phyloP scores from a whole-genome alignment of 2,329 filamentous ascomycete genomes.

The Cladosporium sp. region DNA sequence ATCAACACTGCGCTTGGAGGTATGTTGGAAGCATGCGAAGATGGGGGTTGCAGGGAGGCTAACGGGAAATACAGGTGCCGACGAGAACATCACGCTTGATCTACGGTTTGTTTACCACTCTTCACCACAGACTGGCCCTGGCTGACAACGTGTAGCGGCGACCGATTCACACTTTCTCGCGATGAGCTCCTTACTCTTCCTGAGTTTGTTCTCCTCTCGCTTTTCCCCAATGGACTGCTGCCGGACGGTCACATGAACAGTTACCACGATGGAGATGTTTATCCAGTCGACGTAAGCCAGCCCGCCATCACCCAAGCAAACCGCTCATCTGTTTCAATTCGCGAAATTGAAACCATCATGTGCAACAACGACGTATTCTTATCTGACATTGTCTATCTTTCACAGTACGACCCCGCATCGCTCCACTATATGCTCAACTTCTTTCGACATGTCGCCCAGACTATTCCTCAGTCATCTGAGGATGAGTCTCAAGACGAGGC shows the following conservation, averaged over 20 bases:
- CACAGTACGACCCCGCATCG: slow-evolving; percentile 90
- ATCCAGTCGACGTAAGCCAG: slow-evolving; percentile 84
- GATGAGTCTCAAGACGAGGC: slow-evolving; percentile 31
- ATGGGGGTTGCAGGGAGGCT: neutral
- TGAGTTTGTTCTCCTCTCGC: slow-evolving; percentile 93
- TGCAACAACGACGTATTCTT: slow-evolving; percentile 44
- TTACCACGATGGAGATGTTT: slow-evolving; percentile 86
- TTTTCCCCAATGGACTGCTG: slow-evolving; percentile 97
- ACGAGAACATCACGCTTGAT: slow-evolving; percentile 93
- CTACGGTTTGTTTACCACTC: slow-evolving; percentile 59
- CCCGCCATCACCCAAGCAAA: slow-evolving; percentile 28
- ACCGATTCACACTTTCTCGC: slow-evolving; percentile 84
- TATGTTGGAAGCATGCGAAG: slow-evolving; percentile 32
- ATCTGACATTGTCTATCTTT: slow-evolving; percentile 50
- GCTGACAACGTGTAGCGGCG: slow-evolving; percentile 58
- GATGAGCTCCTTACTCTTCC: slow-evolving; percentile 93
- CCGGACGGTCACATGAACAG: slow-evolving; percentile 94
- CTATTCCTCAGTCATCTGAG: slow-evolving; percentile 72
- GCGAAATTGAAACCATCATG: slow-evolving; percentile 35
- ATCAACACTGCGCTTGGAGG: slow-evolving; percentile 78
- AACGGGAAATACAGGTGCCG: slow-evolving; percentile 48
- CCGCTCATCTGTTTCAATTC: slow-evolving; percentile 26
- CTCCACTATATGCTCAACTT: slow-evolving; percentile 99
- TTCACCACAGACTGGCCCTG: slow-evolving; percentile 1
- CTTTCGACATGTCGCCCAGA: slow-evolving; percentile 91